A percentile compares a stretch with the other conserved stretches of the same genome.
Evolutionary conservation across 1,284 basidiomycete species (phyloP).

Genomic region (Ceratobasidium sp.): DNA sequence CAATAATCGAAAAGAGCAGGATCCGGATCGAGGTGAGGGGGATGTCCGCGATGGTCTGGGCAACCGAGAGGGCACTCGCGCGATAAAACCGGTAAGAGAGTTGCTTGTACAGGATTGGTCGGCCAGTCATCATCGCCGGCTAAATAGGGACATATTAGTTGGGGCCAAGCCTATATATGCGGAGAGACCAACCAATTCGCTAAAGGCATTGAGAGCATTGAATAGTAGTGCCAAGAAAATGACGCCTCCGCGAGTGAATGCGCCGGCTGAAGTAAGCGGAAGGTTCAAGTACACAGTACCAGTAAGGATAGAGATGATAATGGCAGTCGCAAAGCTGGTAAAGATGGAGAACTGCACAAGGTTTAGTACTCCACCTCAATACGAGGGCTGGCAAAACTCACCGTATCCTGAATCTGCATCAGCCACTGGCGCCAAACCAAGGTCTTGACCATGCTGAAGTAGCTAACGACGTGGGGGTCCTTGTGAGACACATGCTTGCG

Average conservation of each 20-base stretch:
- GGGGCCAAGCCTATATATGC: not conserved
- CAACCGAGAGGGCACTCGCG: constrained; percentile 73
- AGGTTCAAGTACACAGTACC: constrained; percentile 80
- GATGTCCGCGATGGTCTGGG: constrained; percentile 57
- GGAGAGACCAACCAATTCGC: constrained; percentile 53
- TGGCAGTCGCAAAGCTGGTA: constrained; percentile 55
- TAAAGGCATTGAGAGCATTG: constrained; percentile 78
- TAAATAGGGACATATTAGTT: constrained; percentile 34
- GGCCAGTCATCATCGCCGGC: constrained; percentile 75
- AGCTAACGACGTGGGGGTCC: constrained; percentile 86
- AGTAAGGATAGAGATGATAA: constrained; percentile 59
- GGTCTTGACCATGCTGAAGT: constrained; percentile 73
- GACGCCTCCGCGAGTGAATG: constrained; percentile 86
- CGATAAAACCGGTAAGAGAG: constrained; percentile 77
- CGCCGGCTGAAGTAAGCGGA: constrained; percentile 74
- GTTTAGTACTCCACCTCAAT: not conserved
- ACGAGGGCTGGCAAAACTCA: not conserved
- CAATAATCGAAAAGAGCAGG: constrained; percentile 54
- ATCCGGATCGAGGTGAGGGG: constrained; percentile 56
- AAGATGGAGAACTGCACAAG: constrained; percentile 39
- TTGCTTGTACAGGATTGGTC: constrained; percentile 70
- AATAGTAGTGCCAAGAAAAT: constrained; percentile 70
- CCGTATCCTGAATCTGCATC: constrained; percentile 74
- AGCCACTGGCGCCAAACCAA: constrained; percentile 79
- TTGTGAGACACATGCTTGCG: constrained; percentile 81